These are phyloP conservation scores for Cladophialophora bantiana DNA, from an alignment of 2,329 filamentous ascomycete genomes.

Conservation along the genomic window DNA sequence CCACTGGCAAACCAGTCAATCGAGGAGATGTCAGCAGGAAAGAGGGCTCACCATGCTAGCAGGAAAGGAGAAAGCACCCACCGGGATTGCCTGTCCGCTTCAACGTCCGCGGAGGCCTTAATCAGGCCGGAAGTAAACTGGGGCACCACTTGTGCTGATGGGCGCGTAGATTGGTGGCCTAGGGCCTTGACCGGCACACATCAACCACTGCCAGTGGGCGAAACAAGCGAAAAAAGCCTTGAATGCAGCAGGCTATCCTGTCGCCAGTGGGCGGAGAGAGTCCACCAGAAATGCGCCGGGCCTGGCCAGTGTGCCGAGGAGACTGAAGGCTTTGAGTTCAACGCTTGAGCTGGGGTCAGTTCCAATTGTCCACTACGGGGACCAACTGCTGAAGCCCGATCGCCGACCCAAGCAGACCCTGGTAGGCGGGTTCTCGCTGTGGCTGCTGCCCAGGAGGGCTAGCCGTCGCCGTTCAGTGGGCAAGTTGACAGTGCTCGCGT, in stretches of 20 bases:
- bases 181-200: conserved; percentile 2
- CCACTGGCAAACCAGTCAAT: neutral
- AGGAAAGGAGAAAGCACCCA: neutral
- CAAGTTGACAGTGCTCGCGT: conserved; percentile 7
- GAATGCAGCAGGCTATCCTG: neutral
- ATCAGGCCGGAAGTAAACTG: neutral
- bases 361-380: conserved; percentile 23
- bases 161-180: neutral
- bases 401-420: conserved; percentile 11
- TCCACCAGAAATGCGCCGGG: neutral
- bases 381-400: conserved; percentile 24
- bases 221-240: neutral
- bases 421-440: neutral
- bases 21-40: neutral
- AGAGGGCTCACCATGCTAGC: neutral
- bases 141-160: neutral
- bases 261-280: neutral
- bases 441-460: conserved; percentile 6
- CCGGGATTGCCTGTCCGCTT: neutral
- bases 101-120: neutral
- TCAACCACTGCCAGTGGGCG: neutral
- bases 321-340: neutral
- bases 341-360: conserved; percentile 5
- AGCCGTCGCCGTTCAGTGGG: conserved; percentile 3
- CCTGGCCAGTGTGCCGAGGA: neutral